Conservation (phyloP, 305 asterid species). For the Salvia sclarea region DNA sequence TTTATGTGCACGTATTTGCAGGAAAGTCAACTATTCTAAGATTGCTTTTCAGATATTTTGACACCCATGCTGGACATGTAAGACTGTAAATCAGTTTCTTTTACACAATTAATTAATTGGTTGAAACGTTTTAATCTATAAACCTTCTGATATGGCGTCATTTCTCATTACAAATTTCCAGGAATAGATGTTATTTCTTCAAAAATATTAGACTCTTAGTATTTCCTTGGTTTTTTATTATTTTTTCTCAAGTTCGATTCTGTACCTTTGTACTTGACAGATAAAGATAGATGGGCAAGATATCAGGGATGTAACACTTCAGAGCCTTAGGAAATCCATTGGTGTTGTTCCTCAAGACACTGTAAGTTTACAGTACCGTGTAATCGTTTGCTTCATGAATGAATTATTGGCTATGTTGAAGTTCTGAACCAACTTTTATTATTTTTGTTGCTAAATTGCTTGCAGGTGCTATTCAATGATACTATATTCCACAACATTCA, state of each 20-base stretch:
- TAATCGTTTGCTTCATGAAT: conserved; percentile 5
- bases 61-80: conserved; percentile 81
- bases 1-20: conserved; percentile 38
- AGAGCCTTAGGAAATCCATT: conserved; percentile 90
- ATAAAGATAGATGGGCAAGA: conserved; percentile 92
- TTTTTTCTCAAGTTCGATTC: conserved; percentile 15
- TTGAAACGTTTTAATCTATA: conserved; percentile 13
- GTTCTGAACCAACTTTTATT: conserved; percentile 8
- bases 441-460: conserved; percentile 23
- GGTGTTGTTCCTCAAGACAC: conserved; percentile 99
- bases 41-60: conserved; percentile 90
- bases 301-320: conserved; percentile 74
- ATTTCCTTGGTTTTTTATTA: conserved; percentile 15
- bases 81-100: conserved; percentile 37
- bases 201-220: not conserved
- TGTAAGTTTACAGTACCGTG: conserved; percentile 51
- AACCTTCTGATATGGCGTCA: conserved; percentile 16
- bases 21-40: conserved; percentile 97
- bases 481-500: conserved; percentile 93
- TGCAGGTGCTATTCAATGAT: conserved; percentile 93
- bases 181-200: conserved; percentile 7
- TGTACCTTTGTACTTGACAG: conserved; percentile 45
- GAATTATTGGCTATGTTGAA: conserved; percentile 1
- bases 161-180: conserved; percentile 13
- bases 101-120: conserved; percentile 5